Base-by-base conservation (phyloP, 129 eudicot genomes). In the Flaveria robusta region DNA sequence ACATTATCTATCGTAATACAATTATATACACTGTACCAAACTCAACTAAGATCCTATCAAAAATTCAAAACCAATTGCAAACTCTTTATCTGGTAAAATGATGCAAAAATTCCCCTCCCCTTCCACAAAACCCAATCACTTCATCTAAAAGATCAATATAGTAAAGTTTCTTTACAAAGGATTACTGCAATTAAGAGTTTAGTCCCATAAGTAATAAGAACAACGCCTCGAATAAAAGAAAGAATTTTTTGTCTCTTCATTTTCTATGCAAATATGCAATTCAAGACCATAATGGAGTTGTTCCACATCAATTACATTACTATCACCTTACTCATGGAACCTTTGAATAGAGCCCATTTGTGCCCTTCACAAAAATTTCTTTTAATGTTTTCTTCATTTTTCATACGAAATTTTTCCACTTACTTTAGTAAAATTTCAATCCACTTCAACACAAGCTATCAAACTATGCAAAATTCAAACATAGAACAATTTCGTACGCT, bases 371-470 rank as follows among this genome's bases (percentile, higher is more conserved):
- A 34, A 4, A 34, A 4, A 34, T 34, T 34, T 34, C 39, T 5
- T 34, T 34, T 34, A 4, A 34, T 42, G 29, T 55, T 72, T 13
- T 22, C 67, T 55, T 72, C 39, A 18, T 70, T 49, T 70, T 9
- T 16, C 64, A 56, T 56, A 43, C 45, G n/a, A 58, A 58, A 39
- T 9, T 39, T 18, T 59, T 16, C 68, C 79, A 60, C 9, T 4
- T 29, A 31, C 11, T 52, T 71, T 4, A 26, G 69, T 43, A 75
- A 66, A 29, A 46, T 64, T 46, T 20, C 22, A 5, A 56, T 59
- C 34, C 34, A 75, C 31, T 47, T 14, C 63, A 75, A 63, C 63
- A 60, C 47, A 63, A 66, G 27, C 72, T 49, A 47, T 13, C 64
- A 64, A 46, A 75, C 47, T 22, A 45, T 27, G 63, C 18, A 43